Evolutionary conservation across 2,329 filamentous ascomycete genomes (phyloP).

Genomic region (Penicillium sp.): DNA sequence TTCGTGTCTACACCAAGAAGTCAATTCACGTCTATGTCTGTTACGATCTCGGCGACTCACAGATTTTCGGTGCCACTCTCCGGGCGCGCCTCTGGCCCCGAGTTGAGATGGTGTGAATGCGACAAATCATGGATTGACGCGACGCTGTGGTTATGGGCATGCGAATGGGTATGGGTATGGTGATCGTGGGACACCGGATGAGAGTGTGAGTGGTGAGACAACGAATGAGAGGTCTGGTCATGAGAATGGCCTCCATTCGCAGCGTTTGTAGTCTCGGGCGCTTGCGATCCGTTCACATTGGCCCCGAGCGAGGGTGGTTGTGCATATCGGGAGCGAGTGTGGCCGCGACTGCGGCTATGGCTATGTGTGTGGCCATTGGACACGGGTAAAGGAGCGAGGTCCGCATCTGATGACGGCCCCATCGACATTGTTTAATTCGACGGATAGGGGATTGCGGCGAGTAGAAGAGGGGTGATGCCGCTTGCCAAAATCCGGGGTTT

Average conservation of each 20-base stretch:
- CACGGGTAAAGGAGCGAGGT: conserved; percentile 22
- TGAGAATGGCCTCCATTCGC: conserved; percentile 21
- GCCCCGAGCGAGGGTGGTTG: conserved; percentile 27
- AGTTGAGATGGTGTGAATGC: conserved; percentile 4
- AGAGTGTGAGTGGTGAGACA: conserved; percentile 29
- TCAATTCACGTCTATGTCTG: not conserved
- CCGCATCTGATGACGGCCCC: conserved; percentile 30
- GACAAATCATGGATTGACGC: conserved; percentile 16
- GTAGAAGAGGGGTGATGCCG: conserved; percentile 7
- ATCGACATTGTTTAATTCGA: conserved; percentile 33
- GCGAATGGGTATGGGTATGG: conserved; percentile 18
- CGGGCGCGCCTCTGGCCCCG: not conserved
- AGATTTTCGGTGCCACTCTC: conserved; percentile 5
- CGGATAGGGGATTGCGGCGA: conserved; percentile 11
- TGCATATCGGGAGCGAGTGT: conserved; percentile 35
- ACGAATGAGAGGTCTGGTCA: conserved; percentile 26
- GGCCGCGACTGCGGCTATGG: conserved; percentile 31
- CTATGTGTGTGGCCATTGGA: conserved; percentile 21
- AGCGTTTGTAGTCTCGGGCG: conserved; percentile 11
- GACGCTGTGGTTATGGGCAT: conserved; percentile 24
- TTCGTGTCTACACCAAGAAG: conserved; percentile 39
- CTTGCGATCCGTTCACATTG: conserved; percentile 19
- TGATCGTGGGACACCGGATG: conserved; percentile 42
- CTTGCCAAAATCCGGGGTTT: conserved; percentile 1
- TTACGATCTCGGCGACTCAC: conserved; percentile 11